A percentile compares a stretch with the other conserved stretches of the same genome.
phyloP scores from a whole-genome alignment of 2,329 filamentous ascomycete genomes.

The Fusarium coicis region DNA sequence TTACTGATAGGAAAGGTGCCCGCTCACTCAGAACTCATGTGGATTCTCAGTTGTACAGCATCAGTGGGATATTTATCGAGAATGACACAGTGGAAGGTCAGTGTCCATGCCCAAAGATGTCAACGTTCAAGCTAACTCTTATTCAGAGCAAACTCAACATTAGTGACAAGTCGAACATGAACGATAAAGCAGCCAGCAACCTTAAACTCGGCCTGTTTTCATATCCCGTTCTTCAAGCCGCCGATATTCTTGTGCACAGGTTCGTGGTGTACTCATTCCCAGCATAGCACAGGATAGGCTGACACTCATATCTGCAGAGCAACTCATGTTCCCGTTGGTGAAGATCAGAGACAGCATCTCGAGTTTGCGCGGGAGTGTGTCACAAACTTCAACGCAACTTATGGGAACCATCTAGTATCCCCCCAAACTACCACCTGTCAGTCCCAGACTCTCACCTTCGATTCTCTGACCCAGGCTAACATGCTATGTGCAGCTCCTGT shows the following conservation, averaged over 20 bases:
- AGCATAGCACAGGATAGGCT: background rate
- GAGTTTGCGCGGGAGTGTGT: conserved; percentile 91
- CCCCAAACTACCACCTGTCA: conserved; percentile 80
- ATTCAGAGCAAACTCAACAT: conserved; percentile 78
- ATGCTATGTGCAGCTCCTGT: conserved; percentile 67
- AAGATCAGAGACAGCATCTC: conserved; percentile 93
- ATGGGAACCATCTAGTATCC: conserved; percentile 69
- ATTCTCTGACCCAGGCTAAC: background rate
- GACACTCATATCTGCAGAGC: conserved; percentile 62
- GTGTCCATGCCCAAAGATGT: background rate
- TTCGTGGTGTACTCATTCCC: conserved; percentile 45
- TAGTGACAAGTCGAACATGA: conserved; percentile 64
- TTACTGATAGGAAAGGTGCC: conserved; percentile 56
- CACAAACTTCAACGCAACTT: conserved; percentile 84
- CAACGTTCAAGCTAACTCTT: background rate
- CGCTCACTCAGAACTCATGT: conserved; percentile 91
- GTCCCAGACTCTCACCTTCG: background rate
- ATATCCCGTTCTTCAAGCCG: conserved; percentile 94
- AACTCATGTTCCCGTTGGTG: conserved; percentile 96
- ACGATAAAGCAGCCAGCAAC: conserved; percentile 67
- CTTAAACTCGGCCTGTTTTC: conserved; percentile 93
- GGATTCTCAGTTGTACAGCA: conserved; percentile 92
- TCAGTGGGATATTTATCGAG: conserved; percentile 92
- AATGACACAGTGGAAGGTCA: conserved; percentile 99
- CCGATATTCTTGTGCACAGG: conserved; percentile 90